Base-by-base conservation (phyloP, 352 stramenopile species). In the Blastocystis sp. region DNA sequence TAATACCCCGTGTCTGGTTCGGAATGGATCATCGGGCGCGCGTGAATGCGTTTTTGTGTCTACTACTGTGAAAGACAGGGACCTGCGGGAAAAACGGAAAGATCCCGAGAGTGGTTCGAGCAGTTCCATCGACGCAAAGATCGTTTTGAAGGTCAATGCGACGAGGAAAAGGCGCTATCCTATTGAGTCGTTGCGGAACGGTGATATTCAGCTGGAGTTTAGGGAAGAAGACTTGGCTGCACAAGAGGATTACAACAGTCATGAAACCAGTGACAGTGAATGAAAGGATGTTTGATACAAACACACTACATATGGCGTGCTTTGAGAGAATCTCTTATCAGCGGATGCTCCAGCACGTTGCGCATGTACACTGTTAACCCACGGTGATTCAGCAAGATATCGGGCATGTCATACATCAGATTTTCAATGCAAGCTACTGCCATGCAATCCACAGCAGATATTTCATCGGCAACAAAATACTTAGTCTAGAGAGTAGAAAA, bases 11-110 rank as follows among this genome's bases (percentile, higher is more conserved):
- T 85, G 73, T 43, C 45, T 37, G 18, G n/a, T 85, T 18, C 50
- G 50, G 9, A 66, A 26, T 13, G 54, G 54, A 18, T 50, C 43
- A 0, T 66, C 34, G 39, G 34, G 43, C 18, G n/a, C 63, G 37
- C n/a, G 34, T 43, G 73, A 68, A n/a, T 85, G 73, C 73, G 26
- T 47, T 1, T 85, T 85, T 43, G n/a, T 62, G 34, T 65, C 73
- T 18, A 85, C 73, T 4, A 53, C 68, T 9, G 73, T 85, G 54
- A 85, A 85, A 45, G 73, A 85, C 30, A 66, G 53, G n/a, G 73
- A 85, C 26, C 26, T 43, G 11, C 16, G n/a, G 47, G 73, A 85
- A 55, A 85, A 68, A 53, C 59, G 43, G 53, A 85, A 68, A 43
- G 73, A 85, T 34, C 53, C 53, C 18, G 73, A 85, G 39, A 53